phyloP scores from a whole-genome alignment of 116 monocot genomes.

The Dioscorea cayenensis region DNA sequence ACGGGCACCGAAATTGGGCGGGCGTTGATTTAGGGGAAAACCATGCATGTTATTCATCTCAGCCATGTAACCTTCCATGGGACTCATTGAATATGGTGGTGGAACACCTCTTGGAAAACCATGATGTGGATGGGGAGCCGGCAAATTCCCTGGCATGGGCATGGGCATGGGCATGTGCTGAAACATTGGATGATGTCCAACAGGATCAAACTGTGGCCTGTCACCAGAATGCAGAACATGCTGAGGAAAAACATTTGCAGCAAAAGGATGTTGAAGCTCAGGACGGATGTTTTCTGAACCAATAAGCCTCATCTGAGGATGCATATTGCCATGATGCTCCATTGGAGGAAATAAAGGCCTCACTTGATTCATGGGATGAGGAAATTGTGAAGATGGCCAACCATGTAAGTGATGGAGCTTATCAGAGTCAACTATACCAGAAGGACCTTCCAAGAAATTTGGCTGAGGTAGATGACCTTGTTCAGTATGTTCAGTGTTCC shows the following conservation, averaged over 20 bases:
- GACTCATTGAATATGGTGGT: slow-evolving; percentile 37
- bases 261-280: slow-evolving; percentile 32
- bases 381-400: slow-evolving; percentile 17
- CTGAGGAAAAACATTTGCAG: slow-evolving; percentile 28
- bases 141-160: slow-evolving; percentile 35
- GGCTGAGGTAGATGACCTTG: slow-evolving; percentile 13
- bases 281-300: slow-evolving; percentile 31
- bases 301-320: slow-evolving; percentile 34
- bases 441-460: slow-evolving; percentile 15
- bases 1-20: slow-evolving; percentile 32
- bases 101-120: slow-evolving; percentile 41
- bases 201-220: slow-evolving; percentile 37
- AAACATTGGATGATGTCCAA: slow-evolving; percentile 35
- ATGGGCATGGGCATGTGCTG: slow-evolving; percentile 40
- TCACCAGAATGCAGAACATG: slow-evolving; percentile 20
- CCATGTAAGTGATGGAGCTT: slow-evolving; percentile 31
- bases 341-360: slow-evolving; percentile 19
- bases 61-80: slow-evolving; percentile 30
- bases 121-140: slow-evolving; percentile 30
- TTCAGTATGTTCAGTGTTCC: slow-evolving; percentile 16
- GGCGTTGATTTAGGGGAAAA: slow-evolving; percentile 37
- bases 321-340: slow-evolving; percentile 26
- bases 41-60: slow-evolving; percentile 51
- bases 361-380: slow-evolving; percentile 28
- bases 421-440: slow-evolving; percentile 25